A percentile compares a stretch with the other conserved stretches of the same genome.
Conservation (phyloP, 345 rosid genomes). For the Camelina neglecta region DNA sequence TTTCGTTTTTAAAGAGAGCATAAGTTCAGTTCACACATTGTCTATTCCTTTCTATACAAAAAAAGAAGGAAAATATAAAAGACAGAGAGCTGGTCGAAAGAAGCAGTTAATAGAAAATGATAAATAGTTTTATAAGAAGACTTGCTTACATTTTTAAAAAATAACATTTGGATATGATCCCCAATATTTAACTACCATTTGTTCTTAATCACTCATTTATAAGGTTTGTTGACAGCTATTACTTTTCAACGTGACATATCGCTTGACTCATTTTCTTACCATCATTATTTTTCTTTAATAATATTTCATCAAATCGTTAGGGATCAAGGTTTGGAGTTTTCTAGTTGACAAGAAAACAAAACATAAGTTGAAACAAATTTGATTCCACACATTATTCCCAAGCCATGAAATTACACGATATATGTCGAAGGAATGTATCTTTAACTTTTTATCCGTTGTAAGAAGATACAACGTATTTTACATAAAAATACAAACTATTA, state of each 20-base stretch:
- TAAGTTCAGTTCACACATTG: conserved; percentile 30
- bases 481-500: background rate
- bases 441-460: background rate
- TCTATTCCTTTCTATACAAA: background rate
- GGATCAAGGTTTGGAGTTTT: too few species aligned
- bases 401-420: background rate
- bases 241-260: background rate
- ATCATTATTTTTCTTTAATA: background rate
- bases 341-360: too few species aligned
- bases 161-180: background rate
- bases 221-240: background rate
- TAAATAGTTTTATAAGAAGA: background rate
- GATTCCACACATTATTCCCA: background rate
- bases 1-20: background rate
- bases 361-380: background rate
- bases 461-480: background rate
- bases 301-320: background rate
- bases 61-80: background rate
- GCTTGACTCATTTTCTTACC: conserved; percentile 14
- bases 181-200: background rate
- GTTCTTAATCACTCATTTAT: background rate
- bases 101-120: background rate
- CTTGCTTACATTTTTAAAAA: background rate
- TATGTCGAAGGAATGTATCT: background rate
- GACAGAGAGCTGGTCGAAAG: conserved; percentile 8